Evolutionary conservation across 371 early-diverging fungal species (phyloP), one percentile per base, ranked within the genome.

Genomic region (Actinomortierella wolfii): DNA sequence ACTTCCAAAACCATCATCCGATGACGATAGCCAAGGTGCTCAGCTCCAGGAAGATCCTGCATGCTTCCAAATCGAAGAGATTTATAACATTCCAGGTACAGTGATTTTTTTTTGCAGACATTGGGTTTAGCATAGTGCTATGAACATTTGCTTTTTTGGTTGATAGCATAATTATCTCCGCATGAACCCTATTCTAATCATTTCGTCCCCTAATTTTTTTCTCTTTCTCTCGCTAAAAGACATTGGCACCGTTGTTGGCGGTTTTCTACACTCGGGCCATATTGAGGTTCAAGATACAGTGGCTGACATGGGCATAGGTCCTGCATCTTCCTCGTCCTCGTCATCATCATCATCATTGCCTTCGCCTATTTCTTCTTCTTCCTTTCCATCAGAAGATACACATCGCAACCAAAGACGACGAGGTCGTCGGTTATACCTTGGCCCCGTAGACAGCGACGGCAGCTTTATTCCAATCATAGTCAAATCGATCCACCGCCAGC

Each of bases 401-500:
- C 34, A 42, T 17, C 20, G 17, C 7, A 14, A 26, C 64, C 21
- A 42, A 54, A 26, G 24, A n/a, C 17, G 34, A 45, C 9, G 50
- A 47, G 11, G 34, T 18, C 61, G 60, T 26, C 47, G 68, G 3
- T 85, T 80, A 56, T 69, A 78, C 52, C 61, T 86, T n/a, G 87
- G 87, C 0, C 87, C 87, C 24, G 58, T 73, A 0, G 81, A 85
- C 45, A 45, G 76, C 13, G 69, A 79, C 28, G 87, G 85, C 15
- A 54, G 78, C n/a, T 86, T 83, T 55, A 73, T 79, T 34, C 66
- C 75, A 17, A 81, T 80, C 0, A 64, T 66, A 1, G 82, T 97
- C n/a, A 88, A 86, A 54, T 89, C 92, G 9, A 93, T 97, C 41
- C 97, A 96, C 50, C 81, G 93, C 39, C 95, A 96, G 64, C 87